These are phyloP conservation scores for Ceratobasidium sp. DNA, from an alignment of 1,284 basidiomycete species.

Conservation along the genomic window DNA sequence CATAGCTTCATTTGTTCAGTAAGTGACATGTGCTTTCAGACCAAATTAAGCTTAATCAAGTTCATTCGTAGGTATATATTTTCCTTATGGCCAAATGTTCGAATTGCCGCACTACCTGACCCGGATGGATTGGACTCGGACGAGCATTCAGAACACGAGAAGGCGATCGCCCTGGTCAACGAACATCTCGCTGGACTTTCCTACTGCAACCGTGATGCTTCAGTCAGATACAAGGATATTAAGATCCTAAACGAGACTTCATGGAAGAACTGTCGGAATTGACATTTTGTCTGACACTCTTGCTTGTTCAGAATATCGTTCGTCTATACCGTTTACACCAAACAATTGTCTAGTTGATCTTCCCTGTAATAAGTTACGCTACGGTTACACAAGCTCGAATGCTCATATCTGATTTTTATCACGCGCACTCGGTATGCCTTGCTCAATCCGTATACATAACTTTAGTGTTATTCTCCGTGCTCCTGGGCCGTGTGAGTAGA, in stretches of 20 bases:
- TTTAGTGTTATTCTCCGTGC: no score
- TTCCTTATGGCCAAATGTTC: background rate
- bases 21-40: background rate
- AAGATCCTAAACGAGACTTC: background rate
- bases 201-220: background rate
- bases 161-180: background rate
- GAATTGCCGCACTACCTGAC: background rate
- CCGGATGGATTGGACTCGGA: background rate
- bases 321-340: background rate
- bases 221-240: background rate
- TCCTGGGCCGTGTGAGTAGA: no score
- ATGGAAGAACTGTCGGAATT: background rate
- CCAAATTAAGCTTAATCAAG: background rate
- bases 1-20: no score
- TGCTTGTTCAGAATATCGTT: background rate
- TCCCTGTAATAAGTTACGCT: no score
- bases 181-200: background rate
- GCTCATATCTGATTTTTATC: no score
- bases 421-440: no score
- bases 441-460: no score
- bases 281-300: background rate
- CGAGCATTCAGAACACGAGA: background rate
- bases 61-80: background rate
- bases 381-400: no score
- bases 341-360: background rate